Evolutionary conservation across 2,329 filamentous ascomycete genomes (phyloP), one percentile per base, ranked within the genome.

Genomic region (Sclerotinia subarctica): DNA sequence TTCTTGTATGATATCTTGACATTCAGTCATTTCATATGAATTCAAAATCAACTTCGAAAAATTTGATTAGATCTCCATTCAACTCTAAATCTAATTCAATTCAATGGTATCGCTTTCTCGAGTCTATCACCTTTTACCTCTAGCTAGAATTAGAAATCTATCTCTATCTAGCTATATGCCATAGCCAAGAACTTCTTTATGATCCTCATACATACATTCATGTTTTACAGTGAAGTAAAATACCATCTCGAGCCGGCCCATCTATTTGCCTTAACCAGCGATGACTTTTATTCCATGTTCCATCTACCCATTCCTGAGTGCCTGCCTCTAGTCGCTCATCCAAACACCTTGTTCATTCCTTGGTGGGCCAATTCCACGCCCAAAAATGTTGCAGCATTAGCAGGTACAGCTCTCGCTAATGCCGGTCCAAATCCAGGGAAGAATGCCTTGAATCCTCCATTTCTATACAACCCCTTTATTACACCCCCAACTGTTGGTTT

Each of bases 341-440:
- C 87, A 77, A 94, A 92, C 60, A 86, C 81, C 84, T 88, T 93
- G 72, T 87, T 89, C 90, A 95, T 93, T 57, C 88, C 88, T 80
- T 92, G 89, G 77, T 95, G 91, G 54, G 92, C 92, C 78, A 94
- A 79, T 82, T 95, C 92, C 10, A 95, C 91, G 15, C 92, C 91
- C 76, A 94, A 80, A 76, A 99, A 99, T 2, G 95, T 98, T 44
- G 95, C 95, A 2, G 95, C 95, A 78, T 99, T 99, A 13, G 95
- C 95, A 8, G 95, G 95, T 54, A 98, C 93, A 5, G 95, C 95
- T 80, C 95, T 88, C 15, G 93, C 91, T 78, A 99, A 85, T 3
- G 95, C 95, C 2, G 95, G 95, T 0, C 92, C 94, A 74, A 99
- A 93, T 32, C 95, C 95, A 7, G 95, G 95, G 86, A 99, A 99